Percentiles rank a stretch among this genome's conserved stretches.
These are phyloP conservation scores for Phaffia tasmanica DNA, from an alignment of 768 basidiomycete genomes.

Conservation along the genomic window DNA sequence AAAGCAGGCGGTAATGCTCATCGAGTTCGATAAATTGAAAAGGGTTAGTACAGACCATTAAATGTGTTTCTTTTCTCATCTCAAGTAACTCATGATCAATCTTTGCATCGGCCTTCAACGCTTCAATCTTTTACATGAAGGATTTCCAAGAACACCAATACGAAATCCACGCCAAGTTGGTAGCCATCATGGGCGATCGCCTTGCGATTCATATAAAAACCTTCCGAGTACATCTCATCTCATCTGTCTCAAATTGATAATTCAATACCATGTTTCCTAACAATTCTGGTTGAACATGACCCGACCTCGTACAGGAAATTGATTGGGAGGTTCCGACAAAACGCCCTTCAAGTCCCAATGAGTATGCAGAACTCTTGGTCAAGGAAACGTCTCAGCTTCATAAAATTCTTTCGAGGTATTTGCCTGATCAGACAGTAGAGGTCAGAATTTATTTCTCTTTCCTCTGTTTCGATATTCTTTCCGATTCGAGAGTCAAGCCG, in stretches of 20 bases:
- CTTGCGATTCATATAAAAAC: conserved; percentile 71
- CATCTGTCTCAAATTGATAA: background rate
- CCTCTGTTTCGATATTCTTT: background rate
- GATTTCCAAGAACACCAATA: conserved; percentile 99
- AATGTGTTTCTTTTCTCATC: conserved; percentile 6
- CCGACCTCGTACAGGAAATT: conserved; percentile 46
- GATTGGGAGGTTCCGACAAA: conserved; percentile 50
- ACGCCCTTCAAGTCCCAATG: conserved; percentile 47
- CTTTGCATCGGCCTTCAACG: background rate
- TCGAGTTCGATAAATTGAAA: conserved; percentile 97
- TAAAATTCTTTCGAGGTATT: conserved; percentile 87
- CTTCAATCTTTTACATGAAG: conserved; percentile 39
- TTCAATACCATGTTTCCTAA: background rate
- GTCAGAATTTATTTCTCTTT: conserved; percentile 42
- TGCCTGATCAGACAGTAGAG: conserved; percentile 67
- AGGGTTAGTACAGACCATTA: conserved; percentile 49
- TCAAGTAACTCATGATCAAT: background rate
- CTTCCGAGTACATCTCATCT: conserved; percentile 49
- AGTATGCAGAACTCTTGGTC: conserved; percentile 86
- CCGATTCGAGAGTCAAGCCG: conserved; percentile 6
- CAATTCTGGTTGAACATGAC: background rate
- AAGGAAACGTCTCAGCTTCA: conserved; percentile 93
- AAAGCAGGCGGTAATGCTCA: conserved; percentile 90
- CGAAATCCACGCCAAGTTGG: conserved; percentile 93
- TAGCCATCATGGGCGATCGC: conserved; percentile 96